Evolutionary conservation across 495 filamentous ascomycete species (phyloP).

Genomic region (Sordaria brevicollis): DNA sequence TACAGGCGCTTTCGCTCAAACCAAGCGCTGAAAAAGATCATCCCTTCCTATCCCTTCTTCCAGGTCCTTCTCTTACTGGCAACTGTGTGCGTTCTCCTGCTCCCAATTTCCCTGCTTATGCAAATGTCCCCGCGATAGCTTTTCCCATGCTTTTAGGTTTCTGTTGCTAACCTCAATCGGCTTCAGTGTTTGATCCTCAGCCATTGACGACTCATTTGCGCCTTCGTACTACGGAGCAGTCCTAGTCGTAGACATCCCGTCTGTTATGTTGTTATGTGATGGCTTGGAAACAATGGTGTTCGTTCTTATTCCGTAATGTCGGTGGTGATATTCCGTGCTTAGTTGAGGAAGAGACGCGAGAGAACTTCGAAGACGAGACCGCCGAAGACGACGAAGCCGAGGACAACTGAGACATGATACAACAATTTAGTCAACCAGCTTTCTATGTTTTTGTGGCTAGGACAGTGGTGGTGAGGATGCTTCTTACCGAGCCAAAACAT

Average conservation of each 20-base stretch:
- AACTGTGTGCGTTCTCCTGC: neutral
- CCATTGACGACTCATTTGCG: neutral
- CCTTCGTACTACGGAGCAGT: neutral
- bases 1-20: neutral
- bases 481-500: slow-evolving; percentile 72
- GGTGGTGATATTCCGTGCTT: neutral
- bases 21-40: neutral
- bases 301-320: neutral
- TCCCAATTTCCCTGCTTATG: neutral
- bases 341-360: slow-evolving; percentile 57
- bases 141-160: neutral
- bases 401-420: no score
- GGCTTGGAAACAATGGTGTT: neutral
- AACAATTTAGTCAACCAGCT: neutral
- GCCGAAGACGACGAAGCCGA: slow-evolving; percentile 77
- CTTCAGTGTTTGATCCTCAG: neutral
- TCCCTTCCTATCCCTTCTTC: neutral
- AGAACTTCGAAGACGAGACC: slow-evolving; percentile 76
- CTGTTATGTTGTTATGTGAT: neutral
- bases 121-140: neutral
- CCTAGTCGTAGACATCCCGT: neutral
- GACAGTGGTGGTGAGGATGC: neutral
- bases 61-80: neutral
- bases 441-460: neutral
- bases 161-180: neutral